A percentile compares a stretch with the other conserved stretches of the same genome.
phyloP scores from a whole-genome alignment of 208 protist species.

The Entamoeba nuttalli region DNA sequence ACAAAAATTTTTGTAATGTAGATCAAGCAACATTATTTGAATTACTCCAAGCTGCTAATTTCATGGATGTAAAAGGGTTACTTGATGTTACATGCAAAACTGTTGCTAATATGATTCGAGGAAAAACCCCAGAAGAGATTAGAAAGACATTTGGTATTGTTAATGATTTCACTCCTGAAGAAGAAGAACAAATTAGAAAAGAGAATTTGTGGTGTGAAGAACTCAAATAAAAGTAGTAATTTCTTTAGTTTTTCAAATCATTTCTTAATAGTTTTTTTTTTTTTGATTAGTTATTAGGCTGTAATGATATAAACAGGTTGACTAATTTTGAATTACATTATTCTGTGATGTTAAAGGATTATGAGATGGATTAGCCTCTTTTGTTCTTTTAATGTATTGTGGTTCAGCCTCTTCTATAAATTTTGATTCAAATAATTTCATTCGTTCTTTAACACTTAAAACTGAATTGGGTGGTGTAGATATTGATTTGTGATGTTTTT shows the following conservation, averaged over 20 bases:
- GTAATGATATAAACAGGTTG: no score
- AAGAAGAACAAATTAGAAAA: conserved; percentile 65
- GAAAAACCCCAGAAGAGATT: conserved; percentile 74
- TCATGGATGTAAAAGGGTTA: conserved; percentile 70
- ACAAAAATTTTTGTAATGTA: conserved; percentile 60
- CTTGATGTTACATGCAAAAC: conserved; percentile 72
- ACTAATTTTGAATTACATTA: no score
- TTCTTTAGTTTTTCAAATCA: not conserved
- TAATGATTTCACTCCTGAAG: conserved; percentile 76
- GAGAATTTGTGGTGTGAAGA: conserved; percentile 50
- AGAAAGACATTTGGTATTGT: conserved; percentile 74
- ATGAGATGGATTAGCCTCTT: no score
- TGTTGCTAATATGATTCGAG: conserved; percentile 71
- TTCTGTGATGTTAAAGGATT: no score
- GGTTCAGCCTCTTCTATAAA: no score
- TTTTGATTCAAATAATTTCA: not conserved
- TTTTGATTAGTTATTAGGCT: no score
- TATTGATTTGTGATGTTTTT: no score
- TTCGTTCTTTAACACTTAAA: not conserved
- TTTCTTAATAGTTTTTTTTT: not conserved
- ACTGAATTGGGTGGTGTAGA: no score
- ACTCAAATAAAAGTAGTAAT: conserved; percentile 25
- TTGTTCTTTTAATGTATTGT: no score
- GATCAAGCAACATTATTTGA: conserved; percentile 68
- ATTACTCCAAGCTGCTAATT: conserved; percentile 74